Conservation (phyloP, 139 green algal species). For the Zygnema circumcarinatum region DNA sequence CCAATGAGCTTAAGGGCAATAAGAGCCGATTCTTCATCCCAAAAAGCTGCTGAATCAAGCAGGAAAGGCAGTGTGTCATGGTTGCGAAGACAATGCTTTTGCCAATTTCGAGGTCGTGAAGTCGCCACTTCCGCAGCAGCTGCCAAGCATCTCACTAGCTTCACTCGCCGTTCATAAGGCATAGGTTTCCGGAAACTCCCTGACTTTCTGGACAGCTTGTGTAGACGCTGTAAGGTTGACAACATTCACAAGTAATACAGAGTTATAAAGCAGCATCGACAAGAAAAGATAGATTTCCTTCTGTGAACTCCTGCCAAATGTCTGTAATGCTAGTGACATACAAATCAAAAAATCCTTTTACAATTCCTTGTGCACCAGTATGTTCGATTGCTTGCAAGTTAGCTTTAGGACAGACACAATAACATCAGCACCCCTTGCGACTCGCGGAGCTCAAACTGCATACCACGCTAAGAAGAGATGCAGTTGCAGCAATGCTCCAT, state of each 20-base stretch:
- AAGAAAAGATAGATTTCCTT: not conserved
- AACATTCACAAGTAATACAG: not conserved
- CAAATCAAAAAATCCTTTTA: too few relatives aligned
- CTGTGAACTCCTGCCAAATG: not conserved
- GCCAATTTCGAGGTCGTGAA: conserved; percentile 44
- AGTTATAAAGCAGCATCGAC: not conserved
- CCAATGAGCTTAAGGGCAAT: conserved; percentile 9
- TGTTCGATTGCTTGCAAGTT: too few relatives aligned
- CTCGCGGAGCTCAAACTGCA: too few relatives aligned
- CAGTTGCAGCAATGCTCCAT: not conserved
- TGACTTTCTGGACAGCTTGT: conserved; percentile 44
- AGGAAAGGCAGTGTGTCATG: conserved; percentile 28
- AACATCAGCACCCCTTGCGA: too few relatives aligned
- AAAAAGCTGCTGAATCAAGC: conserved; percentile 17
- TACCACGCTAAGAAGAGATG: not conserved
- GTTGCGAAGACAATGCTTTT: conserved; percentile 36
- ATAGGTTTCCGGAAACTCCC: conserved; percentile 23
- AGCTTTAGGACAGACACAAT: too few relatives aligned
- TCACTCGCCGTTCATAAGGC: conserved; percentile 24
- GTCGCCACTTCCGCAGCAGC: conserved; percentile 28
- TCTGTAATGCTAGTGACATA: too few relatives aligned
- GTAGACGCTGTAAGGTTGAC: conserved; percentile 16
- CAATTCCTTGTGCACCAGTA: too few relatives aligned
- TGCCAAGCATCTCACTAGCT: conserved; percentile 30
- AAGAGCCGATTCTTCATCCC: not conserved